A percentile compares a stretch with the other conserved stretches of the same genome.
Conservation (phyloP, 2,329 filamentous ascomycete species). For the Aspergillus puulaauensis region DNA sequence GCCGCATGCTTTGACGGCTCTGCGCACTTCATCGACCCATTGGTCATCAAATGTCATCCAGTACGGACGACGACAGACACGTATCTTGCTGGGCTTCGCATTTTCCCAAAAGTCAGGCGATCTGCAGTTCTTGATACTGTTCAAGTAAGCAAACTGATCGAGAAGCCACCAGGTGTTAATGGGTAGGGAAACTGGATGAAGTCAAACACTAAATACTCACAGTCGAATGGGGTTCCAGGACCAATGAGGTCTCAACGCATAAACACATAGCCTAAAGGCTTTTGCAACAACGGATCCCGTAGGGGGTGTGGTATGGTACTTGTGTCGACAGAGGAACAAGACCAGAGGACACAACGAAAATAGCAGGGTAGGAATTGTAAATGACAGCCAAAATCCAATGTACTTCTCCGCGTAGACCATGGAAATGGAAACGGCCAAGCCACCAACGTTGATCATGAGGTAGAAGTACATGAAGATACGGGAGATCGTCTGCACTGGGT, state of each 20-base stretch:
- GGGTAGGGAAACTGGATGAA: background rate
- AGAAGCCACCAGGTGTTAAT: background rate
- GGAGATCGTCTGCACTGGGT: constrained; percentile 68
- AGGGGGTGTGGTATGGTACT: constrained; percentile 65
- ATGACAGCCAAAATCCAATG: constrained; percentile 65
- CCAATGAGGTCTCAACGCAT: constrained; percentile 64
- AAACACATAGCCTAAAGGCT: constrained; percentile 60
- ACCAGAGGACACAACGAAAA: constrained; percentile 64
- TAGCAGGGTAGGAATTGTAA: constrained; percentile 63
- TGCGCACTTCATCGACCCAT: constrained; percentile 75
- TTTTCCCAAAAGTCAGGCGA: constrained; percentile 21
- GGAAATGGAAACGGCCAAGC: constrained; percentile 58
- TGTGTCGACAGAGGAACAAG: constrained; percentile 59
- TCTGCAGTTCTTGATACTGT: constrained; percentile 21
- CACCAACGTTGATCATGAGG: constrained; percentile 68
- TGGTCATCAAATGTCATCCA: constrained; percentile 75
- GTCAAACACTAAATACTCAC: constrained; percentile 13
- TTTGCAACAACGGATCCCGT: constrained; percentile 72
- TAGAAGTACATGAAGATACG: constrained; percentile 72
- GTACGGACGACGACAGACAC: constrained; percentile 13
- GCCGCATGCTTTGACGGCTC: constrained; percentile 66
- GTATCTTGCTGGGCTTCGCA: constrained; percentile 22
- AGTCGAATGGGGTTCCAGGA: constrained; percentile 56
- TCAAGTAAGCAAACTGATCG: constrained; percentile 3
- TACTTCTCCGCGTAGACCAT: constrained; percentile 76